Percentiles rank a stretch among this genome's conserved stretches.
phyloP scores from a whole-genome alignment of 768 basidiomycete species.

The Naganishia vaughanmartiniae region DNA sequence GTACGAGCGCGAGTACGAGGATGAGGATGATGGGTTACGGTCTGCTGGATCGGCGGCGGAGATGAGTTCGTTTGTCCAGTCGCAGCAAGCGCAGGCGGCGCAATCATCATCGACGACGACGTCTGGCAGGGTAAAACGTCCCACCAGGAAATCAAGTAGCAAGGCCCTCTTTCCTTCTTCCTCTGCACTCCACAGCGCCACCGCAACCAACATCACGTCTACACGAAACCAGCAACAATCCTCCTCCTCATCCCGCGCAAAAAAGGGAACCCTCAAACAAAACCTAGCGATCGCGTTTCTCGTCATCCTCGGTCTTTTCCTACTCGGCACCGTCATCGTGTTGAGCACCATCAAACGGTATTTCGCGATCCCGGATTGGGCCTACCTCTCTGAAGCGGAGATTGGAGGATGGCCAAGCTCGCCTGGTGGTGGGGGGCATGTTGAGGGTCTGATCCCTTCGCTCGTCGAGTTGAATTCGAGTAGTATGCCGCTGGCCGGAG shows the following conservation, averaged over 20 bases:
- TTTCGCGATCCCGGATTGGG: constrained; percentile 71
- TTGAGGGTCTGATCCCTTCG: constrained; percentile 60
- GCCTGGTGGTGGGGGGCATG: constrained; percentile 54
- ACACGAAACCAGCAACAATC: not conserved
- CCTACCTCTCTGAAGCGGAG: constrained; percentile 76
- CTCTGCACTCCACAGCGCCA: not conserved
- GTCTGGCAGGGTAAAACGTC: not conserved
- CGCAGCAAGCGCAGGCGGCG: too few species aligned
- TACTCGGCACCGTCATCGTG: constrained; percentile 32
- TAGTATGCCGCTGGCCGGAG: too few species aligned
- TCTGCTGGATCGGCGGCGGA: not conserved
- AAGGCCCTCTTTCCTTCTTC: constrained; percentile 1
- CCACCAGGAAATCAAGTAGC: constrained; percentile 2
- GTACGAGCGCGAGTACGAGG: not conserved
- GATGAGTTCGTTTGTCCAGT: not conserved
- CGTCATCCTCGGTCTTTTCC: constrained; percentile 29
- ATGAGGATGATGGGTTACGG: not conserved
- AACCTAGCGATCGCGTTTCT: constrained; percentile 23
- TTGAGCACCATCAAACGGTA: constrained; percentile 80
- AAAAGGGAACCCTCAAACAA: not conserved
- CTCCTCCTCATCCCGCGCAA: not conserved
- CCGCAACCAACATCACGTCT: too few species aligned
- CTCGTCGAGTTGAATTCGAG: constrained; percentile 1
- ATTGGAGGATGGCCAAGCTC: constrained; percentile 35
- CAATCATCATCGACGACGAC: too few species aligned